phyloP scores from a whole-genome alignment of 116 monocot species.

The Thalassia testudinum region DNA sequence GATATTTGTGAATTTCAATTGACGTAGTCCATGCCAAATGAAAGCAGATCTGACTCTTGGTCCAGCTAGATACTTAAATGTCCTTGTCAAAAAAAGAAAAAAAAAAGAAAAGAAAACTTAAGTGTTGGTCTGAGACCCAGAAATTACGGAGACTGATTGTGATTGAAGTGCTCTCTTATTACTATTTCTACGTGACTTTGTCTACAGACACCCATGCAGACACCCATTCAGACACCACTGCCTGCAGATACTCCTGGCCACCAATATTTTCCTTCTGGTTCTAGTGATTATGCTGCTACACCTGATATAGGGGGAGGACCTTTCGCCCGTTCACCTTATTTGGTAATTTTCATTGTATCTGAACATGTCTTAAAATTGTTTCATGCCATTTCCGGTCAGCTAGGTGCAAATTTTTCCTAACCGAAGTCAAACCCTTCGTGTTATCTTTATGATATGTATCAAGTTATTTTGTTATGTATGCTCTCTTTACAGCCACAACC shows the following conservation, averaged over 20 bases:
- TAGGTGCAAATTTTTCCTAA: no score
- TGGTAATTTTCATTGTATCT: not conserved
- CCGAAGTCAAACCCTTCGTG: conserved; percentile 36
- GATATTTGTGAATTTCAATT: no score
- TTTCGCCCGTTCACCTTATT: not conserved
- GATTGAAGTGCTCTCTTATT: no score
- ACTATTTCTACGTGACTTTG: no score
- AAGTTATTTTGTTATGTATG: not conserved
- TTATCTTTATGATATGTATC: not conserved
- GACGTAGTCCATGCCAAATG: no score
- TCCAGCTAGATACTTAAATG: no score
- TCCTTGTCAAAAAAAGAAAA: no score
- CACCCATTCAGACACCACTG: conserved; percentile 26
- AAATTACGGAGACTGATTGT: no score
- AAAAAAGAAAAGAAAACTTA: no score
- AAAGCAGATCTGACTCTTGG: no score
- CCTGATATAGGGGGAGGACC: conserved; percentile 3
- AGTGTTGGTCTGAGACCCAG: no score
- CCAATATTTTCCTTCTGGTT: conserved; percentile 18
- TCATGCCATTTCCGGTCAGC: not conserved
- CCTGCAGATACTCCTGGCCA: conserved; percentile 5
- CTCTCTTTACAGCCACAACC: conserved; percentile 22
- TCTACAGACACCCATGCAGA: conserved; percentile 23
- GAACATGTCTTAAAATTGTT: not conserved
- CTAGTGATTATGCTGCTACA: conserved; percentile 21